phyloP scores from a whole-genome alignment of 2,329 filamentous ascomycete species.

The Sarocladium oryzae region DNA sequence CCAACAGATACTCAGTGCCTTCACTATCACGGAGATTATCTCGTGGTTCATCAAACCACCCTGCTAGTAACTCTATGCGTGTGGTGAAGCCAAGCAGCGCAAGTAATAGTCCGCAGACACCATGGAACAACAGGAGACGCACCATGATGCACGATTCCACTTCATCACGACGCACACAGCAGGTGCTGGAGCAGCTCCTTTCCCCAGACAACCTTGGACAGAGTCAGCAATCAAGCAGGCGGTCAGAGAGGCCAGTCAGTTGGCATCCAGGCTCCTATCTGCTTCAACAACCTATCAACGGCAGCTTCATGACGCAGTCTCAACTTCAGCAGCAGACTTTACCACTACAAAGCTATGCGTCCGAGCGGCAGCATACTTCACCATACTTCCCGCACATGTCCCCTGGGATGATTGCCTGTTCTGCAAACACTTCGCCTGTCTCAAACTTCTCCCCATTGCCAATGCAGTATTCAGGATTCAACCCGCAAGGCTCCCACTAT shows the following conservation, averaged over 20 bases:
- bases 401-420: constrained; percentile 48
- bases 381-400: constrained; percentile 38
- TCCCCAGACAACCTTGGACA: constrained; percentile 21
- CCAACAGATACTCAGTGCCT: constrained; percentile 43
- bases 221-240: constrained; percentile 16
- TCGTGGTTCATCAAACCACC: constrained; percentile 43
- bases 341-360: constrained; percentile 29
- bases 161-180: constrained; percentile 28
- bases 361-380: constrained; percentile 35
- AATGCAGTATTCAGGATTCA: constrained; percentile 33
- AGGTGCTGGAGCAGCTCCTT: constrained; percentile 34
- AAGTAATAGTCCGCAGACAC: constrained; percentile 60
- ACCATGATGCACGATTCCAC: constrained; percentile 49
- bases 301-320: constrained; percentile 23
- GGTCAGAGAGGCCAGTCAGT: constrained; percentile 54
- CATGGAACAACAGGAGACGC: constrained; percentile 44
- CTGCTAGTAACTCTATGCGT: constrained; percentile 46
- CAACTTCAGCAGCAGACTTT: constrained; percentile 28
- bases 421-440: constrained; percentile 50
- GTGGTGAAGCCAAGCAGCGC: constrained; percentile 60
- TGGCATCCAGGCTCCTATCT: constrained; percentile 65
- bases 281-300: constrained; percentile 13
- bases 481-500: constrained; percentile 31
- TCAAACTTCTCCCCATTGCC: constrained; percentile 49
- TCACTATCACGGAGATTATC: constrained; percentile 42